These are phyloP conservation scores for Pouteria campechiana DNA, from an alignment of 179 eudicot genomes.

Conservation along the genomic window DNA sequence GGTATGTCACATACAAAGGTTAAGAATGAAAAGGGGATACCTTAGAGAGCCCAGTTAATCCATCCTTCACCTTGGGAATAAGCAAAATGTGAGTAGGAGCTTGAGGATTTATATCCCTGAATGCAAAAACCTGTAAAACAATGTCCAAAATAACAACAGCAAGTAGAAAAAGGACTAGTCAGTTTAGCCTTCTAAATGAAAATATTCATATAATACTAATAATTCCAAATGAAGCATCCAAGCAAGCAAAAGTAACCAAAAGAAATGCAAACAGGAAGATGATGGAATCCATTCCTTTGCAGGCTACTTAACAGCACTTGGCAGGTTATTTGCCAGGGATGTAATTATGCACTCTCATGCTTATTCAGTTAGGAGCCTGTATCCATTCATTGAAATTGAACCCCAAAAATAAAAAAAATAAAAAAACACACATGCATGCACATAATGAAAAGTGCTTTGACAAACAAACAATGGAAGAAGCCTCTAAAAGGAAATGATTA, in stretches of 20 bases:
- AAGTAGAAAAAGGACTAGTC: neutral
- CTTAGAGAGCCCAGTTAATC: slow-evolving; percentile 74
- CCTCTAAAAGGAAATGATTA: neutral
- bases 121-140: slow-evolving; percentile 68
- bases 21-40: no score
- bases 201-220: neutral
- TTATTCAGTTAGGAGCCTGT: neutral
- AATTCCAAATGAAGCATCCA: no score
- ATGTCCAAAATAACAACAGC: neutral
- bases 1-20: no score
- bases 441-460: no score
- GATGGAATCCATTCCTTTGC: neutral
- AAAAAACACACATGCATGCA: no score
- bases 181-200: neutral
- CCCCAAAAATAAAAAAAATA: neutral
- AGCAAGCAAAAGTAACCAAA: neutral
- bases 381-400: neutral
- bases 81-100: slow-evolving; percentile 87
- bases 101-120: slow-evolving; percentile 83
- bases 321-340: neutral
- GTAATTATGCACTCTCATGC: neutral
- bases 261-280: neutral
- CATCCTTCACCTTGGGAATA: slow-evolving; percentile 86
- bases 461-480: no score
- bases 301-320: neutral